phyloP scores from a whole-genome alignment of 352 stramenopile species.

The Pythium brachiatum region DNA sequence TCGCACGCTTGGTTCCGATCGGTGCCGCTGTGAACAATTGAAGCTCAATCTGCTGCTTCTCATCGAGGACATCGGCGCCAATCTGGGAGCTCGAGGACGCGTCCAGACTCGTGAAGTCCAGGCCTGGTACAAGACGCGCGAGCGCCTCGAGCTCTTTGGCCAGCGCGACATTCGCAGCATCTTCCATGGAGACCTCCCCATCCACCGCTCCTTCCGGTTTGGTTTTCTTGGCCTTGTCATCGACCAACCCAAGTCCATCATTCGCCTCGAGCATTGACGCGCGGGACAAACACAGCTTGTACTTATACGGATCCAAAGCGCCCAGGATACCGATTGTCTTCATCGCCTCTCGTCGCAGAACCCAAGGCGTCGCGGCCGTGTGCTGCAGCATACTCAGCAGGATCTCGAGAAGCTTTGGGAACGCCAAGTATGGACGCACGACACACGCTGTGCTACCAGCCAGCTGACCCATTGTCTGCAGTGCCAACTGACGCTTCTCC shows the following conservation, averaged over 20 bases:
- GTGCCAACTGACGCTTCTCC: slow-evolving; percentile 94
- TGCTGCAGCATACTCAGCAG: slow-evolving; percentile 94
- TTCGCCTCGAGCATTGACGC: slow-evolving; percentile 69
- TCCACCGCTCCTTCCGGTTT: slow-evolving; percentile 24
- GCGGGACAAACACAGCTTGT: slow-evolving; percentile 80
- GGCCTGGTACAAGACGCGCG: slow-evolving; percentile 18
- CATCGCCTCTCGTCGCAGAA: slow-evolving; percentile 94
- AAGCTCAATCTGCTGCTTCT: slow-evolving; percentile 87
- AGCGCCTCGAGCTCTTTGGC: slow-evolving; percentile 18
- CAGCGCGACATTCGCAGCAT: slow-evolving; percentile 14
- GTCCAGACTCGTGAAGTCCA: slow-evolving; percentile 59
- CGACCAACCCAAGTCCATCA: slow-evolving; percentile 25
- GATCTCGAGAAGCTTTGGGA: slow-evolving; percentile 94
- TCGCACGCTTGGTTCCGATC: slow-evolving; percentile 72
- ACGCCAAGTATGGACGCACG: slow-evolving; percentile 94
- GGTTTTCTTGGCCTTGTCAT: slow-evolving; percentile 40
- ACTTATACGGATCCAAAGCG: slow-evolving; percentile 96
- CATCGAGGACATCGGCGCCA: slow-evolving; percentile 60
- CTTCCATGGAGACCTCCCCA: slow-evolving; percentile 6
- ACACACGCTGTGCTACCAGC: slow-evolving; percentile 92
- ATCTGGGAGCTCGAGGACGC: slow-evolving; percentile 52
- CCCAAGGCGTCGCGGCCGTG: slow-evolving; percentile 88
- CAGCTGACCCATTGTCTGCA: slow-evolving; percentile 95
- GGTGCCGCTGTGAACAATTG: slow-evolving; percentile 82
- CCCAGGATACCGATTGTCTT: slow-evolving; percentile 95